Conservation (phyloP, 169 alveolate genomes). For the Plasmodium adleri region DNA sequence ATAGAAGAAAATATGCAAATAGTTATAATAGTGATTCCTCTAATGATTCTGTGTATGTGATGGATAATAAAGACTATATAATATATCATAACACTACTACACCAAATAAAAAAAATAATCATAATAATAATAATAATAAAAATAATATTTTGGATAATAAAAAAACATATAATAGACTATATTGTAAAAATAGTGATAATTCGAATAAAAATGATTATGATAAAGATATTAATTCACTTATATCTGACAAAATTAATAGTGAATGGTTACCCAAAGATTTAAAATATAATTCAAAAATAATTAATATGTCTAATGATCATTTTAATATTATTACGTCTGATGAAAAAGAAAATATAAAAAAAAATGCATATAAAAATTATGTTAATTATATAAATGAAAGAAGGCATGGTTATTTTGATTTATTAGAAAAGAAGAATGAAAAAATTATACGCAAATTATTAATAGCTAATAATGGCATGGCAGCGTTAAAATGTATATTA, state of each 20-base stretch:
- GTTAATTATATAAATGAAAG: constrained; percentile 46
- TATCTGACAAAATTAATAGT: too few relatives aligned
- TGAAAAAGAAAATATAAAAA: constrained; percentile 49
- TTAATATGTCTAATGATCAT: neutral
- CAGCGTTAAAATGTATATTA: constrained; percentile 81
- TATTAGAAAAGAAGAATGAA: constrained; percentile 41
- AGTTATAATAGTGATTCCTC: neutral
- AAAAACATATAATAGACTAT: too few relatives aligned
- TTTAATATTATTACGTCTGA: constrained; percentile 31
- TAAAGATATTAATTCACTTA: too few relatives aligned
- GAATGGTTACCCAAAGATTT: too few relatives aligned
- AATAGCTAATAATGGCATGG: constrained; percentile 83
- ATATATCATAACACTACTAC: neutral
- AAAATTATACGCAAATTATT: constrained; percentile 76
- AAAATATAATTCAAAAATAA: too few relatives aligned
- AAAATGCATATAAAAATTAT: constrained; percentile 46
- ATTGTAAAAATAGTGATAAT: too few relatives aligned
- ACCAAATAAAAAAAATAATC: neutral
- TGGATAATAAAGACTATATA: neutral
- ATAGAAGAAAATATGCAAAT: neutral
- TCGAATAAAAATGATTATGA: too few relatives aligned
- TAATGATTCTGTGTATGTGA: neutral
- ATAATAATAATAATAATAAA: too few relatives aligned
- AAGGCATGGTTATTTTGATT: constrained; percentile 64
- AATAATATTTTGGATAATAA: too few relatives aligned